phyloP scores from a whole-genome alignment of 2,329 filamentous ascomycete genomes.

The Domatiomyces catenatus region DNA sequence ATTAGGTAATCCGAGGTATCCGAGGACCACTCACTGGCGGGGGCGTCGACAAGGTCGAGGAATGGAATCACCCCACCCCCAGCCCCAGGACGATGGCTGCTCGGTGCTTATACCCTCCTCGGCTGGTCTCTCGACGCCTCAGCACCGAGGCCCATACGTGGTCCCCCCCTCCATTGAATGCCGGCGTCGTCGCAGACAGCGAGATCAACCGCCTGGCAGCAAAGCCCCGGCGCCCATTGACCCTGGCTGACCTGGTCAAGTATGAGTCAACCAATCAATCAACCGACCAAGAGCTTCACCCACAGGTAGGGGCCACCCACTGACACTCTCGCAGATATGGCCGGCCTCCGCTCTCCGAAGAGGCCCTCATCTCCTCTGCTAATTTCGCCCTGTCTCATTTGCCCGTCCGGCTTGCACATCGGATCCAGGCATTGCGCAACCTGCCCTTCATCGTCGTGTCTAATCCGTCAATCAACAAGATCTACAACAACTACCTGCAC shows the following conservation, averaged over 20 bases:
- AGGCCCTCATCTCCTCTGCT: constrained; percentile 71
- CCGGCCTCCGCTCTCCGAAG: constrained; percentile 64
- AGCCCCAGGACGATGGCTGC: background rate
- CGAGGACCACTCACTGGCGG: no score
- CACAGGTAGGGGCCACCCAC: constrained; percentile 1
- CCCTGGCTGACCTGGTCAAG: constrained; percentile 78
- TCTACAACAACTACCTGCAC: constrained; percentile 92
- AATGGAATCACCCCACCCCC: background rate
- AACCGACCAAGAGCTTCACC: background rate
- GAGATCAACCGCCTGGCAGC: constrained; percentile 67
- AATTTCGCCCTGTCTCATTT: constrained; percentile 92
- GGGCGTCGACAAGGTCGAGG: no score
- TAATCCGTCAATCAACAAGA: constrained; percentile 87
- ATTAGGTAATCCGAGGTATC: no score
- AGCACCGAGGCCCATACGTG: background rate
- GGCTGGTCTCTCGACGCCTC: background rate
- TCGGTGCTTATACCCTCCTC: background rate
- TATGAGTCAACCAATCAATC: constrained; percentile 28
- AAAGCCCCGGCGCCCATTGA: constrained; percentile 64
- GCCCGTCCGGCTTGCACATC: constrained; percentile 79
- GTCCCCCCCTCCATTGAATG: constrained; percentile 27
- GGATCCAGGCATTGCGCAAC: constrained; percentile 83
- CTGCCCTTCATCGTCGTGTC: constrained; percentile 95
- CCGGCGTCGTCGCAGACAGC: constrained; percentile 46
- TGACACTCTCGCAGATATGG: constrained; percentile 39